phyloP scores from a whole-genome alignment of 2,329 filamentous ascomycete genomes.

The Alternaria sp. region DNA sequence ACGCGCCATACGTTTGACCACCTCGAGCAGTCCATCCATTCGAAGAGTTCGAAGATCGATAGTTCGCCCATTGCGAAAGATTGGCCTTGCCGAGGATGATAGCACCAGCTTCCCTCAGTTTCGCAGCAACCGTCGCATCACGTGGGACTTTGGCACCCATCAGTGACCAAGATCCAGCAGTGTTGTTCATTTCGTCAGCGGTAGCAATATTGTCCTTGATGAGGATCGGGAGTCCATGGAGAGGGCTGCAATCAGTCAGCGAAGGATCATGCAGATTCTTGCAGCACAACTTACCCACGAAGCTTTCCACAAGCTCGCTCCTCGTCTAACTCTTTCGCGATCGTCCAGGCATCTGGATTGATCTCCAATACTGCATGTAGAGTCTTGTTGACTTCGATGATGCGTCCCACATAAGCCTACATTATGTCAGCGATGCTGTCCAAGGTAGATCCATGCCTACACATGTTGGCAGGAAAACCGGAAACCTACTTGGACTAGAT shows the following conservation, averaged over 20 bases:
- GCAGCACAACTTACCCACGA: conserved; percentile 49
- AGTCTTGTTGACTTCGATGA: conserved; percentile 59
- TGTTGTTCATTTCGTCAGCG: conserved; percentile 67
- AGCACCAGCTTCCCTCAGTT: conserved; percentile 65
- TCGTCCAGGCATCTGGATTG: conserved; percentile 61
- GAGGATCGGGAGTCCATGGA: conserved; percentile 70
- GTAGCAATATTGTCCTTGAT: conserved; percentile 74
- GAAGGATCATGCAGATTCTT: background rate
- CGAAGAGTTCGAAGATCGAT: conserved; percentile 61
- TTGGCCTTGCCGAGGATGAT: conserved; percentile 72
- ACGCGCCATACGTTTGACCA: conserved; percentile 67
- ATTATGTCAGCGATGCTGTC: conserved; percentile 1
- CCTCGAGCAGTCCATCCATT: conserved; percentile 71
- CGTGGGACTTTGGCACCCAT: conserved; percentile 62
- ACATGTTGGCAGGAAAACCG: background rate
- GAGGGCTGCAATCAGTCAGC: conserved; percentile 48
- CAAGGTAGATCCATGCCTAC: background rate
- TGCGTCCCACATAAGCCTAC: conserved; percentile 59
- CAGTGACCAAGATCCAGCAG: conserved; percentile 68
- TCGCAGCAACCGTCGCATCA: conserved; percentile 66
- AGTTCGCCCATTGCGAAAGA: conserved; percentile 70
- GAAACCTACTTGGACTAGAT: conserved; percentile 54
- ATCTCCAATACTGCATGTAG: conserved; percentile 61
- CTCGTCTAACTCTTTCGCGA: conserved; percentile 57
- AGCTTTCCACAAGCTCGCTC: conserved; percentile 56